Conservation (phyloP, 148 eudicot species). For the Vaccinium vitisidaea region DNA sequence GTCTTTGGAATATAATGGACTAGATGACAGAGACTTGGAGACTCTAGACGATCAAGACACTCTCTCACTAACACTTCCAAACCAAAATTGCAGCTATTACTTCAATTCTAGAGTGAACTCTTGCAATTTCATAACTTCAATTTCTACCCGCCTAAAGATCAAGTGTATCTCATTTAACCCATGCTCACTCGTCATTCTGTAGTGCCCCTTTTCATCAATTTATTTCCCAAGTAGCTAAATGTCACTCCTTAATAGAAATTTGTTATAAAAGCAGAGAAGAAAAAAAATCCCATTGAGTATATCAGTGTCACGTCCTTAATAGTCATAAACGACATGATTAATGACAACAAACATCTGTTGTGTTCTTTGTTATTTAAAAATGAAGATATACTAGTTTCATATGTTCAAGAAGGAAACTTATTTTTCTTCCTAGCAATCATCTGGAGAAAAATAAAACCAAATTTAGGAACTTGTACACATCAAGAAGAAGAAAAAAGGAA, state of each 20-base stretch:
- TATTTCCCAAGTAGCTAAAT: neutral
- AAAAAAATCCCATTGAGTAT: neutral
- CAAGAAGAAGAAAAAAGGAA: neutral
- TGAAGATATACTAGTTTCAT: neutral
- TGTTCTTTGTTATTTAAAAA: neutral
- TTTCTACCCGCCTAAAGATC: neutral
- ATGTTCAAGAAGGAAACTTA: neutral
- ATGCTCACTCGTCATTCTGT: neutral
- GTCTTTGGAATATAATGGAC: neutral
- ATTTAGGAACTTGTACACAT: neutral
- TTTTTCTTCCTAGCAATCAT: neutral
- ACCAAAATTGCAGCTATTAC: neutral
- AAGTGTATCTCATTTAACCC: neutral
- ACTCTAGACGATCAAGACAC: neutral
- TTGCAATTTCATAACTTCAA: neutral
- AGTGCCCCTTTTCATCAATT: neutral
- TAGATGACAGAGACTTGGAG: neutral
- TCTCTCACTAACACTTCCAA: neutral
- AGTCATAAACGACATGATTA: neutral
- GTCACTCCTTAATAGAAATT: neutral
- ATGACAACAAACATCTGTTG: neutral
- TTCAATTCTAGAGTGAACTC: neutral
- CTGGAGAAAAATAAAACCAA: neutral
- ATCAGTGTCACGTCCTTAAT: neutral
- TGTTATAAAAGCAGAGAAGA: neutral